A percentile compares a stretch with the other conserved stretches of the same genome.
phyloP scores from a whole-genome alignment of 257 asterid species.

The Nicotiana benthamiana region DNA sequence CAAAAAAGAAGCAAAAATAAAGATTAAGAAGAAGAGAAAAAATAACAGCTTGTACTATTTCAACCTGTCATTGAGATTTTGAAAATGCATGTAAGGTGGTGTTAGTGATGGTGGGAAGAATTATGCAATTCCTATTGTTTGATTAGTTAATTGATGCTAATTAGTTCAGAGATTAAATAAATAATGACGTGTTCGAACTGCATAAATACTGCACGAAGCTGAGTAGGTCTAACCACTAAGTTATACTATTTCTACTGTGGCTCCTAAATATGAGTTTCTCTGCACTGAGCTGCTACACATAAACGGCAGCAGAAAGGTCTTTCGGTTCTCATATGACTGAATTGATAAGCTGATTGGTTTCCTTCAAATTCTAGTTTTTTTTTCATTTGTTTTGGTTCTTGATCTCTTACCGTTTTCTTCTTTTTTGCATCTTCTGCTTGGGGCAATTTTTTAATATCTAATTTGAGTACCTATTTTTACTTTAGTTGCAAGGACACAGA shows the following conservation, averaged over 20 bases:
- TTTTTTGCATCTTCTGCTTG: background rate
- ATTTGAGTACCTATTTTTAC: slow-evolving; percentile 11
- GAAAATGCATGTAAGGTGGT: background rate
- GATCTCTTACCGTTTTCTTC: background rate
- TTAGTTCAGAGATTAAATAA: background rate
- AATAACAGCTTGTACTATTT: background rate
- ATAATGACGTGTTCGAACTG: background rate
- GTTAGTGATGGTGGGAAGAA: background rate
- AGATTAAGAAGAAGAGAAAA: background rate
- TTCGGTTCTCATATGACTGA: background rate
- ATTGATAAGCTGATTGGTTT: background rate
- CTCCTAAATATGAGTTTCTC: background rate
- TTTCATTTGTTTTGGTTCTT: background rate
- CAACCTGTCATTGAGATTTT: background rate
- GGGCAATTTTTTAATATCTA: background rate
- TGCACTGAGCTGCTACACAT: background rate
- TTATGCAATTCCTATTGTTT: background rate
- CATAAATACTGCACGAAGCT: background rate
- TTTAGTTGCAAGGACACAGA: slow-evolving; percentile 64
- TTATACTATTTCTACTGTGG: background rate
- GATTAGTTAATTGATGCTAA: background rate
- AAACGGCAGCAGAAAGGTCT: background rate
- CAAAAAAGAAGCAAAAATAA: background rate
- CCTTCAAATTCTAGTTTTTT: background rate
- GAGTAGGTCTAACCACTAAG: background rate